Conservation (phyloP, 352 stramenopile genomes). For the Blastocystis hominis region DNA sequence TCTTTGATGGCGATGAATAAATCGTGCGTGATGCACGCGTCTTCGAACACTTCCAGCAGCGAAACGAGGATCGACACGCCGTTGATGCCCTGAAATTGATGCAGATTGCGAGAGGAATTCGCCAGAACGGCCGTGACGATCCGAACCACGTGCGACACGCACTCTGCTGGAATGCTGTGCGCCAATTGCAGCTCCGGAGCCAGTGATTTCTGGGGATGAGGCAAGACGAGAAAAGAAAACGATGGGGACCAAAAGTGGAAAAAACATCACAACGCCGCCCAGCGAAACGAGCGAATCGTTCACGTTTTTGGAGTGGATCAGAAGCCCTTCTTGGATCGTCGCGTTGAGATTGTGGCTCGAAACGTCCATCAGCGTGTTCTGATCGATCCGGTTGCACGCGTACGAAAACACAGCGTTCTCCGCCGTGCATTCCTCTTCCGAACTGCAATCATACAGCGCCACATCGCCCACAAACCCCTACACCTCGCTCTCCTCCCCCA, state of each 20-base stretch:
- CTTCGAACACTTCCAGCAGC: background rate
- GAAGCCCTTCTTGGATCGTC: background rate
- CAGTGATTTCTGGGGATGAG: background rate
- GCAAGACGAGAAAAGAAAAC: background rate
- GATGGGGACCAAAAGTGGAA: background rate
- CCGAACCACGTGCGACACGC: background rate
- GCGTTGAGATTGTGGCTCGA: background rate
- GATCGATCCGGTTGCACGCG: background rate
- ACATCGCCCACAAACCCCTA: background rate
- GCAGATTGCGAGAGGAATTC: background rate
- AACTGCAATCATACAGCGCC: background rate
- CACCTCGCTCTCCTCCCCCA: too few species aligned
- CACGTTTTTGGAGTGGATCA: background rate
- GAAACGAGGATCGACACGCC: background rate
- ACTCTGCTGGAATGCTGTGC: background rate
- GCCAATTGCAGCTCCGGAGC: background rate
- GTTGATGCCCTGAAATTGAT: background rate
- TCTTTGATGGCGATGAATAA: background rate
- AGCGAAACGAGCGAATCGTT: background rate
- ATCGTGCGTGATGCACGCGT: background rate
- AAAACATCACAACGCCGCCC: background rate
- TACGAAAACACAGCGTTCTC: background rate
- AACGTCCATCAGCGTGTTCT: background rate
- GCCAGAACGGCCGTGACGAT: background rate
- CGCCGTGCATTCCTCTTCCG: background rate